Conservation (phyloP, 176 grass and related monocot species). For the Elymus sibiricus region DNA sequence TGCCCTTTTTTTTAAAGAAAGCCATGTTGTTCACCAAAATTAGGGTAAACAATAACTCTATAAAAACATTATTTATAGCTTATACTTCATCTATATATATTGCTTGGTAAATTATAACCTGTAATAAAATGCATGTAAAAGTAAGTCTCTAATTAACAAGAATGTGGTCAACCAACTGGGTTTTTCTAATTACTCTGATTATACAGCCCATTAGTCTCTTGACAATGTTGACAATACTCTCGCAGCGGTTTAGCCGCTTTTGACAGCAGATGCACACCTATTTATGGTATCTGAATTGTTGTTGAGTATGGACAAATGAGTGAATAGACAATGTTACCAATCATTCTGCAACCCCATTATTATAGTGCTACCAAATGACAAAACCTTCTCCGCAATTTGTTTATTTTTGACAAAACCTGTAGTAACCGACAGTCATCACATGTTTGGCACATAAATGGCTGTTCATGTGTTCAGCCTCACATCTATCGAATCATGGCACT, state of each 20-base stretch:
- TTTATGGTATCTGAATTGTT: background rate
- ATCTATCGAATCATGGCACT: background rate
- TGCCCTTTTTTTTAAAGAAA: background rate
- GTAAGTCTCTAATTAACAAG: background rate
- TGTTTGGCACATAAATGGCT: background rate
- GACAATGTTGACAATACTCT: background rate
- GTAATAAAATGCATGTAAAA: background rate
- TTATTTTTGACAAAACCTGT: background rate
- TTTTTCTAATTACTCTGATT: background rate
- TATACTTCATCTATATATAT: background rate
- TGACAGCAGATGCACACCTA: background rate
- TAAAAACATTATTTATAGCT: background rate
- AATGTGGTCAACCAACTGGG: background rate
- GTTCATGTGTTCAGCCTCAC: background rate
- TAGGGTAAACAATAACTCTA: too few relatives aligned
- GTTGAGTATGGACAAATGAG: background rate
- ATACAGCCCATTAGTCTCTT: background rate
- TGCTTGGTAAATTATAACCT: background rate
- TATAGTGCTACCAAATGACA: background rate
- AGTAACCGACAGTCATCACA: background rate
- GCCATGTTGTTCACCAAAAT: background rate
- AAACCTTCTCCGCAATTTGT: background rate
- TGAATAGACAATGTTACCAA: background rate
- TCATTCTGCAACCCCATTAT: background rate
- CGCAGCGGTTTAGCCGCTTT: background rate